Evolutionary conservation across 169 alveolate genomes (phyloP).

Genomic region (Cryptosporidium viatorum): DNA sequence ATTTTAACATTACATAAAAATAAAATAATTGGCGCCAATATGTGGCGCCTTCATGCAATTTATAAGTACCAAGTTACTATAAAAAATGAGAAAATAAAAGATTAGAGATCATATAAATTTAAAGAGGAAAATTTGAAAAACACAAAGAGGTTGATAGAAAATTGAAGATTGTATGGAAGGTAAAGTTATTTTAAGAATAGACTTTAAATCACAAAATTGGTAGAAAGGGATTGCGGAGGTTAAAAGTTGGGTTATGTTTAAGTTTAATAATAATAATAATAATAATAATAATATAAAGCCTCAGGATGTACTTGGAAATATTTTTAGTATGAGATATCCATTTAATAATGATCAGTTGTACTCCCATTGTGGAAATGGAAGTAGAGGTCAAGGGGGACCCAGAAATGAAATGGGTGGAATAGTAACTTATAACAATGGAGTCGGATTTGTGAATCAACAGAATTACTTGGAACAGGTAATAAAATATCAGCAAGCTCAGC

Average conservation of each 20-base stretch:
- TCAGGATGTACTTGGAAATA: neutral
- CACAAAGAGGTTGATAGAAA: neutral
- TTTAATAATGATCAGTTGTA: neutral
- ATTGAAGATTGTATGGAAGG: neutral
- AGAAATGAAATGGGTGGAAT: neutral
- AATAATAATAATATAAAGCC: neutral
- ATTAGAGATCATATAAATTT: constrained; percentile 20
- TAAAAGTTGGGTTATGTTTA: constrained; percentile 3
- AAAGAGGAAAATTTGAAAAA: neutral
- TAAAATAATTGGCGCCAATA: neutral
- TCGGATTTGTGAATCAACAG: neutral
- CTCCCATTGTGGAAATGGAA: neutral
- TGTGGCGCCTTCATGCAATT: constrained; percentile 63
- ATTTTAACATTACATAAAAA: neutral
- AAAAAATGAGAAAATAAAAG: neutral
- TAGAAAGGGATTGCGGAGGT: neutral
- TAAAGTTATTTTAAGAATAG: neutral
- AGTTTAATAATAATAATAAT: constrained; percentile 16
- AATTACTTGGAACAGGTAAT: constrained; percentile 18
- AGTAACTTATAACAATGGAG: neutral
- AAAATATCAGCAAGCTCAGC: constrained; percentile 15
- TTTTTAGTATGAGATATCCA: neutral
- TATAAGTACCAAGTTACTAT: constrained; percentile 58
- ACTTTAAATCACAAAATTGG: neutral
- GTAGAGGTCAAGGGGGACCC: neutral